Conservation (phyloP, 2,329 filamentous ascomycete species). For the Colletotrichum scovillei region DNA sequence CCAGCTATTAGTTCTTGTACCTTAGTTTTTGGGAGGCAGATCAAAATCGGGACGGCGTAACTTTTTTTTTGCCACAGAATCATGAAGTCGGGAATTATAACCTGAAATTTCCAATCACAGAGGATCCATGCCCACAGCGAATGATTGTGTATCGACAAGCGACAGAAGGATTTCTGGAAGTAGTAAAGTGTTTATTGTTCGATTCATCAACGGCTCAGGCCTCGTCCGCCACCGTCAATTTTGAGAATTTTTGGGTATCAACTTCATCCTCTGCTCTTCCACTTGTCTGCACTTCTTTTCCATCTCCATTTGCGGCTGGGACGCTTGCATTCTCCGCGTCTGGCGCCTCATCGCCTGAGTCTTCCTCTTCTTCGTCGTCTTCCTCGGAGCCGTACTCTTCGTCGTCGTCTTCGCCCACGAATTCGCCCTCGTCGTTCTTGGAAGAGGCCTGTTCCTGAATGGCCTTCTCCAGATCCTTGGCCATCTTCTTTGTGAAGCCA, state of each 20-base stretch:
- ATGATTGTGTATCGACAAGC: not conserved
- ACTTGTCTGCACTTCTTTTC: conserved; percentile 35
- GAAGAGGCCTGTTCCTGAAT: conserved; percentile 80
- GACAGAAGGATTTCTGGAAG: not conserved
- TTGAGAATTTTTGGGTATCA: conserved; percentile 36
- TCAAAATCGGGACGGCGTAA: conserved; percentile 16
- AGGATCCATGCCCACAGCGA: not conserved
- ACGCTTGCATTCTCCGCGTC: conserved; percentile 39
- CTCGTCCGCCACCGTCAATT: conserved; percentile 27
- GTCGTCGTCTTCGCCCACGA: conserved; percentile 48
- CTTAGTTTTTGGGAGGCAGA: conserved; percentile 47
- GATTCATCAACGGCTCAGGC: conserved; percentile 8
- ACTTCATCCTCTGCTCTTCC: conserved; percentile 40
- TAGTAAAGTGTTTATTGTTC: not conserved
- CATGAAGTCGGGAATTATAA: not conserved
- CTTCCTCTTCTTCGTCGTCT: conserved; percentile 39
- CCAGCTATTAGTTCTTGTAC: conserved; percentile 53
- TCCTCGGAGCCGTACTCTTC: conserved; percentile 42
- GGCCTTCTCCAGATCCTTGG: conserved; percentile 91
- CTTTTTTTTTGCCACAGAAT: conserved; percentile 17
- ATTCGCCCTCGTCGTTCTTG: conserved; percentile 51
- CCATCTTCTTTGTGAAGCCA: conserved; percentile 96
- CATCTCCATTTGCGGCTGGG: conserved; percentile 29
- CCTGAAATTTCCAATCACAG: not conserved
- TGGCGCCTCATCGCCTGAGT: conserved; percentile 42